These are phyloP conservation scores for Clitopilus hobsonii DNA, from an alignment of 768 basidiomycete genomes.

Conservation along the genomic window DNA sequence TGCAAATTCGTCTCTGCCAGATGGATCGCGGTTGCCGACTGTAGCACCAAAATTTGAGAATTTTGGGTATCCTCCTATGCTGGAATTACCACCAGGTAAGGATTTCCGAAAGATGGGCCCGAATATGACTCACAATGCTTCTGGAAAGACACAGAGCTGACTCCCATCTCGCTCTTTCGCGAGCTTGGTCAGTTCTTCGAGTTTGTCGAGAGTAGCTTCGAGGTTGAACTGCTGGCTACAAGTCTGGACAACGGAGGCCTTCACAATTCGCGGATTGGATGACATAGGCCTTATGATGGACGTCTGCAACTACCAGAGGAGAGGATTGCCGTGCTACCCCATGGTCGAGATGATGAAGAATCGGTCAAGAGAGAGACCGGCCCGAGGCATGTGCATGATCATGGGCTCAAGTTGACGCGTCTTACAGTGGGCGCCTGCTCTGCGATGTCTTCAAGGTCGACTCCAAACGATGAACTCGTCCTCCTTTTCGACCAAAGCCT, in stretches of 20 bases:
- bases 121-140: constrained; percentile 43
- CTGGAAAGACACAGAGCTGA: constrained; percentile 52
- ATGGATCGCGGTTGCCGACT: constrained; percentile 43
- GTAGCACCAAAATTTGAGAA: constrained; percentile 45
- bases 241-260: constrained; percentile 49
- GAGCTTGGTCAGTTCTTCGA: constrained; percentile 38
- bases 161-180: constrained; percentile 42
- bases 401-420: background rate
- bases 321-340: too few relatives aligned
- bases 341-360: too few relatives aligned
- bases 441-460: background rate
- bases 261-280: background rate
- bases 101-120: too few relatives aligned
- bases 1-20: constrained; percentile 57
- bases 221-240: constrained; percentile 43
- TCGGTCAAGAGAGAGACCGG: too few relatives aligned
- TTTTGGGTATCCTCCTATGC: constrained; percentile 54
- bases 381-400: background rate
- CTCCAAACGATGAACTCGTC: background rate
- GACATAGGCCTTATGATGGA: too few relatives aligned
- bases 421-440: too few relatives aligned
- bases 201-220: constrained; percentile 41
- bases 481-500: background rate
- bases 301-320: background rate
- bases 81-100: background rate